Base-by-base conservation (phyloP, 139 green algal genomes). In the Chlamydomonas eustigma region DNA sequence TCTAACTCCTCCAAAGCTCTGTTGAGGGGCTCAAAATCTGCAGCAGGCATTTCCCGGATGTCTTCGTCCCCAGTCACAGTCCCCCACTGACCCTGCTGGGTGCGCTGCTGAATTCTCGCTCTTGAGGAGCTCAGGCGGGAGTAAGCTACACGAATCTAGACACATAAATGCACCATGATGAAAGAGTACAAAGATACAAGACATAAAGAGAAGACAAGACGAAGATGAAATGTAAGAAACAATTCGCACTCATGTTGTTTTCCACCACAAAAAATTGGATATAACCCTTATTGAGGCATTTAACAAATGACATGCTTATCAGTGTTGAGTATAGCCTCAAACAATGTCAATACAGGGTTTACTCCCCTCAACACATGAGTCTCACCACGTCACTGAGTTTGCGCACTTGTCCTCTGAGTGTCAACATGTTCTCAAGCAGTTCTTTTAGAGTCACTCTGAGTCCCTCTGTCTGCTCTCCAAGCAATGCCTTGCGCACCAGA, bases 401-500 rank as follows among this genome's bases (percentile, higher is more conserved):
- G 0, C 24, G 51, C 52, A 85, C 77, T 4, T 83, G 39, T 0
- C 82, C 76, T 1, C 38, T 32, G 33, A 90, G 81, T 0, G 51
- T 50, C 36, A 87, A 74, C 77, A 85, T 85, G 73, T 84, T 84
- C 1, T 37, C 52, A 1, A 72, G 80, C 63, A 92, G 37, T 68
- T 65, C 30, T 5, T 37, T 32, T 31, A 92, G 80, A 33, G 77
- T 65, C 28, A 51, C 76, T 12, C 64, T 32, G 71, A 90, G 67
- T 18, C 67, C 50, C 65, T 72, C 72, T 50, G 37, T 73, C 39
- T 65, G 64, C 50, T 32, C 52, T n/a, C 63, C 65, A 51, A 84
- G 80, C 74, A 81, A 73, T 24, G 74, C 63, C 67, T 91, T 88
- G 37, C 83, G 58, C 37, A 91, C 51, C 31, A 93, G 75, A 2